A percentile compares a stretch with the other conserved stretches of the same genome.
Evolutionary conservation across 2,329 filamentous ascomycete species (phyloP).

Genomic region (Colletotrichum sp.): DNA sequence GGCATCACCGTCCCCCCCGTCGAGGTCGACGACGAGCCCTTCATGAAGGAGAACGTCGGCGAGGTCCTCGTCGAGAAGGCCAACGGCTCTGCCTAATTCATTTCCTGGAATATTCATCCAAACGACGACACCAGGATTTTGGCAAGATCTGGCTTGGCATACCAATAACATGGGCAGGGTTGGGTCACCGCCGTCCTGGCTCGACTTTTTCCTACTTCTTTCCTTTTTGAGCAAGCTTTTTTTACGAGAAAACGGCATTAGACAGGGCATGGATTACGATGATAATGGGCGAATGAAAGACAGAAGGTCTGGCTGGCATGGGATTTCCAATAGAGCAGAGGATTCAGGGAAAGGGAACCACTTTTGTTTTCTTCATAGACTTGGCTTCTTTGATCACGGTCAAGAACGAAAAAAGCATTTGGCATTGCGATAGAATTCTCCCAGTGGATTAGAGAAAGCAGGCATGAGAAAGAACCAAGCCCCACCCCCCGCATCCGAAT

Average conservation of each 20-base stretch:
- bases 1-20: conserved; percentile 54
- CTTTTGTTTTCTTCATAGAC: background rate
- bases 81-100: background rate
- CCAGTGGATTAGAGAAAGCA: background rate
- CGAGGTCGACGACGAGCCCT: conserved; percentile 46
- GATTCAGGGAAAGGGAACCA: background rate
- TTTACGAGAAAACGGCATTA: background rate
- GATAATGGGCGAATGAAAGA: background rate
- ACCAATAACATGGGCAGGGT: background rate
- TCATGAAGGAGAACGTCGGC: conserved; percentile 44
- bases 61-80: conserved; percentile 23
- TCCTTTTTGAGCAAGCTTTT: background rate
- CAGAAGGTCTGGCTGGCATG: background rate
- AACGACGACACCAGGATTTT: background rate
- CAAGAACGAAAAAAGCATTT: background rate
- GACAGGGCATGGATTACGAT: background rate
- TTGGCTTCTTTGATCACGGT: background rate
- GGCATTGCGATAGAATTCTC: conserved; percentile 9
- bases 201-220: background rate
- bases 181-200: background rate
- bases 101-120: background rate
- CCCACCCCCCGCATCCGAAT: background rate
- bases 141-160: background rate
- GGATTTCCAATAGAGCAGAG: background rate
- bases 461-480: background rate